Base-by-base conservation (phyloP, 148 eudicot species). In the Persicaria tinctoria region DNA sequence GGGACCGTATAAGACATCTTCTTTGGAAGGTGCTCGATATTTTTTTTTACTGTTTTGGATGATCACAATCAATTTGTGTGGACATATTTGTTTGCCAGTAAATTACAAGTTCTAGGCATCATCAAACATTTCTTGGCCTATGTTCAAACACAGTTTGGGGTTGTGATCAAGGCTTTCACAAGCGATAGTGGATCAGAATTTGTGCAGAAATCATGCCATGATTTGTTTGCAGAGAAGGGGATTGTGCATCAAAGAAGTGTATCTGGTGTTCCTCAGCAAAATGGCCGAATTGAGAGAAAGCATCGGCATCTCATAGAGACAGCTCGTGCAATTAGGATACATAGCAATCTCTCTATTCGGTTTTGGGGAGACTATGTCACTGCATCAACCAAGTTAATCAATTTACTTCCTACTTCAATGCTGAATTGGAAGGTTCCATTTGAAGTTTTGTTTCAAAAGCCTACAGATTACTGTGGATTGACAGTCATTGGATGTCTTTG, bases 261-360 rank as follows among this genome's bases (percentile, higher is more conserved):
- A 8, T 1, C 14, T 8, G 9, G 14, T 53, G 9, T 14, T 53
- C 56, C 56, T 8, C 70, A 64, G 23, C 70, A 18, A 23, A 23
- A 23, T 23, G 27, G 27, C 27, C 27, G 27, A 23, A 23, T 23
- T 23, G 27, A 23, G 27, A 23, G 27, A 23, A 23, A 23, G 27
- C 27, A 23, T 23, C 27, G 0, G 27, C 27, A 23, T 23, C 27
- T 23, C 27, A 23, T 23, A 23, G 27, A 23, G 27, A 23, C 27
- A 23, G 0, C 27, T 23, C 27, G 27, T 13, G 82, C 85, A 9
- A 47, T 87, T 8, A 78, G 77, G 1, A 53, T 85, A 1, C 83
- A 87, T 79, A 87, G 84, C 8, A 86, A 84, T 5, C 27, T 64
- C 32, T 1, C 70, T 64, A 17, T 64, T 2, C 10, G 23, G 10